These are phyloP conservation scores for Malassezia yamatoensis DNA, from an alignment of 1,284 basidiomycete genomes.

Conservation along the genomic window DNA sequence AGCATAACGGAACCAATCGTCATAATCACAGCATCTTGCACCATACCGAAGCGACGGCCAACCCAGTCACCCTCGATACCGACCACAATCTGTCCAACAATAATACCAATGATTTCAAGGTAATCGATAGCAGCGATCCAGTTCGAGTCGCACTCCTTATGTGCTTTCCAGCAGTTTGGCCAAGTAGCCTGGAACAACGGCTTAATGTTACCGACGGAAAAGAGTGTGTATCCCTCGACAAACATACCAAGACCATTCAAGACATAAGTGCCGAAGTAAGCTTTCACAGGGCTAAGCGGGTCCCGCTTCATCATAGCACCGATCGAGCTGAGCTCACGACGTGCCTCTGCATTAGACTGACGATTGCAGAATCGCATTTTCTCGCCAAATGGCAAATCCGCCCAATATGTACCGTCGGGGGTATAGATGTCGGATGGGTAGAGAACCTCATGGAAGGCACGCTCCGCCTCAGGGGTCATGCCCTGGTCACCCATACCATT, in stretches of 20 bases:
- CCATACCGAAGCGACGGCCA: constrained; percentile 52
- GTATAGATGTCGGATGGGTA: constrained; percentile 43
- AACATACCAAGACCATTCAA: constrained; percentile 54
- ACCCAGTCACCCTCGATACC: constrained; percentile 56
- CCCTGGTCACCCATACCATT: not conserved
- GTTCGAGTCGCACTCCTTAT: constrained; percentile 50
- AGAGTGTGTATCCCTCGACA: constrained; percentile 52
- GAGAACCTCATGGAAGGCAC: constrained; percentile 32
- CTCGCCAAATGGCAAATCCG: constrained; percentile 43
- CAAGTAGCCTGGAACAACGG: constrained; percentile 9
- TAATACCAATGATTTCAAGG: constrained; percentile 53
- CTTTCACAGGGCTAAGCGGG: constrained; percentile 49
- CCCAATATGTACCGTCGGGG: constrained; percentile 46
- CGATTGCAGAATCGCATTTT: constrained; percentile 49
- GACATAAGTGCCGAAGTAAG: constrained; percentile 53
- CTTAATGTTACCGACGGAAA: constrained; percentile 53
- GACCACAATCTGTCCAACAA: constrained; percentile 54
- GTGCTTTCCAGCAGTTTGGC: constrained; percentile 51
- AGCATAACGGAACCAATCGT: constrained; percentile 53
- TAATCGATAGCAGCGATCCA: constrained; percentile 52
- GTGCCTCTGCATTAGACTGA: constrained; percentile 50
- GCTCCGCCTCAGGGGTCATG: constrained; percentile 13
- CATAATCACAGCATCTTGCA: constrained; percentile 49
- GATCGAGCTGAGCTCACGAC: constrained; percentile 50
- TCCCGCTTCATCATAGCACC: constrained; percentile 53